Conservation (phyloP, 805 yeast genomes). For the Lachancea sp. region DNA sequence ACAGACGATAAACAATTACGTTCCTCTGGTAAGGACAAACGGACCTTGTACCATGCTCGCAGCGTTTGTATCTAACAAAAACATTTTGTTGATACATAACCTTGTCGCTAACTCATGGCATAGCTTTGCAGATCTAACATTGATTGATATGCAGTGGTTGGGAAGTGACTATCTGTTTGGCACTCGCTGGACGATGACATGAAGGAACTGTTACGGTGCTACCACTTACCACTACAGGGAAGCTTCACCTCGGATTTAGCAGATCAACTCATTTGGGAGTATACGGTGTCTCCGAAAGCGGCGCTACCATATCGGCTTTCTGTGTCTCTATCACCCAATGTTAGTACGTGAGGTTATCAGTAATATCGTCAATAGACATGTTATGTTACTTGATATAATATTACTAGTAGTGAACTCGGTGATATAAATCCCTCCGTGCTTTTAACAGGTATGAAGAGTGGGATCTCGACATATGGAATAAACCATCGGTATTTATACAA, state of each 20-base stretch:
- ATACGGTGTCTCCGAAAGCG: slow-evolving; percentile 16
- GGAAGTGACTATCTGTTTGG: slow-evolving; percentile 28
- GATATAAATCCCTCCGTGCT: too few species aligned
- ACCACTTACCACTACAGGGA: slow-evolving; percentile 22
- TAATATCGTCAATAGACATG: too few species aligned
- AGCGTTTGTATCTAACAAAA: slow-evolving; percentile 27
- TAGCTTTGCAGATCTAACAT: slow-evolving; percentile 20
- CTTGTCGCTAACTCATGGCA: slow-evolving; percentile 27
- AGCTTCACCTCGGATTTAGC: slow-evolving; percentile 13
- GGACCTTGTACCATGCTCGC: slow-evolving; percentile 25
- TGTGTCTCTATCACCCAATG: too few species aligned
- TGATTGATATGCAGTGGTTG: slow-evolving; percentile 31
- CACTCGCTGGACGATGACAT: slow-evolving; percentile 22
- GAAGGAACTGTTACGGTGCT: slow-evolving; percentile 19
- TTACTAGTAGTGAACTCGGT: too few species aligned
- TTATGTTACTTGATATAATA: too few species aligned
- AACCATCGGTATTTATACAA: too few species aligned
- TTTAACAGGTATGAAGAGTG: too few species aligned
- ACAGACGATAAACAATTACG: slow-evolving; percentile 27
- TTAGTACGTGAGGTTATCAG: too few species aligned
- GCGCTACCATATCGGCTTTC: too few species aligned
- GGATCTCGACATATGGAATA: too few species aligned
- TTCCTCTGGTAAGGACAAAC: slow-evolving; percentile 20
- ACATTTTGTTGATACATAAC: slow-evolving; percentile 26
- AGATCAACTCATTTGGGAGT: slow-evolving; percentile 25